Evolutionary conservation across 805 yeast genomes (phyloP).

Genomic region (Ogataea salicorniae): DNA sequence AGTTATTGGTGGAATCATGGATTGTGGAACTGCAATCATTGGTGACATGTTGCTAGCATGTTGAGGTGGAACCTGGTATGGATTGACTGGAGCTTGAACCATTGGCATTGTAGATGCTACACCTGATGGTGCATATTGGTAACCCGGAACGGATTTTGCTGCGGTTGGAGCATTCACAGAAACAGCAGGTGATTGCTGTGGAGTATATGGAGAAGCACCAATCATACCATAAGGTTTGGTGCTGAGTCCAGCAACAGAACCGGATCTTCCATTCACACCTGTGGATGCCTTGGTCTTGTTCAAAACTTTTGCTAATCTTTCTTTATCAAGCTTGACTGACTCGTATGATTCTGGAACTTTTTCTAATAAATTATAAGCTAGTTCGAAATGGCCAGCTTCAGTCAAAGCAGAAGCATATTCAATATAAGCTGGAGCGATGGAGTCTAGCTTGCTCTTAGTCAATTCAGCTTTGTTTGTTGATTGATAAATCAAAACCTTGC

Average conservation of each 20-base stretch:
- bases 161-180: slow-evolving; percentile 14
- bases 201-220: slow-evolving; percentile 1
- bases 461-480: slow-evolving; percentile 34
- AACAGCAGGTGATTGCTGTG: slow-evolving; percentile 1
- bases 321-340: slow-evolving; percentile 67
- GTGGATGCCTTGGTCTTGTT: slow-evolving; percentile 11
- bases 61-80: slow-evolving; percentile 9
- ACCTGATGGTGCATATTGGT: slow-evolving; percentile 18
- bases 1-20: slow-evolving; percentile 11
- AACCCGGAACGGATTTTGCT: slow-evolving; percentile 15
- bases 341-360: slow-evolving; percentile 71
- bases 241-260: background rate
- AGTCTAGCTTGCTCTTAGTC: slow-evolving; percentile 34
- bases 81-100: slow-evolving; percentile 8
- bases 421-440: slow-evolving; percentile 56
- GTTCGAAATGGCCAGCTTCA: slow-evolving; percentile 74
- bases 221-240: background rate
- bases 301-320: slow-evolving; percentile 69
- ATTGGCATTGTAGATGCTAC: slow-evolving; percentile 7
- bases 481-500: slow-evolving; percentile 74
- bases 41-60: background rate
- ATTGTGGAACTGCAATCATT: slow-evolving; percentile 11
- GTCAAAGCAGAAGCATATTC: slow-evolving; percentile 82
- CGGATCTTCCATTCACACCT: slow-evolving; percentile 3
- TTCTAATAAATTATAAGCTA: slow-evolving; percentile 67